These are phyloP conservation scores for Pseudoneurospora amorphoporcata DNA, from an alignment of 495 filamentous ascomycete genomes.

Conservation along the genomic window DNA sequence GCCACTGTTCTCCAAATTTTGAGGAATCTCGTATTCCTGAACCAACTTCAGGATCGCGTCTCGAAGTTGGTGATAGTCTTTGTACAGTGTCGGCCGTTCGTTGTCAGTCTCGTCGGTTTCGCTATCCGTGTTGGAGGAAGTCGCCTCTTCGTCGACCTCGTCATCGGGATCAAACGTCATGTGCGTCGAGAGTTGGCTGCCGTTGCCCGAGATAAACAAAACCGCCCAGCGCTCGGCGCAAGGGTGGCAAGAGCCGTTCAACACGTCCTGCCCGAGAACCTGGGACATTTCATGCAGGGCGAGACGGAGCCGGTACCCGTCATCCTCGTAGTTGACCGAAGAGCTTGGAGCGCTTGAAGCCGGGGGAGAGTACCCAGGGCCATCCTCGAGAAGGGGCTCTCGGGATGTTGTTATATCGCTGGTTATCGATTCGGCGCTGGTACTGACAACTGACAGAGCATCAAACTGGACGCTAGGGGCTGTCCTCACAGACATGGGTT, in stretches of 20 bases:
- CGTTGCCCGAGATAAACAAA: slow-evolving; percentile 65
- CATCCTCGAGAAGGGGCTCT: slow-evolving; percentile 51
- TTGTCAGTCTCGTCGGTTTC: slow-evolving; percentile 53
- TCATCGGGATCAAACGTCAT: slow-evolving; percentile 64
- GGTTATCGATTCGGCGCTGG: slow-evolving; percentile 54
- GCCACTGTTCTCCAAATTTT: slow-evolving; percentile 42
- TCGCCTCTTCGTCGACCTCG: slow-evolving; percentile 52
- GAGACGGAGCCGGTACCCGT: slow-evolving; percentile 42
- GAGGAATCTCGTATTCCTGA: slow-evolving; percentile 66
- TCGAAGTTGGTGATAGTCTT: slow-evolving; percentile 74
- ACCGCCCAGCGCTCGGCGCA: slow-evolving; percentile 67
- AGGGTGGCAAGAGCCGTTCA: slow-evolving; percentile 55
- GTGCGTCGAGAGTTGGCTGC: slow-evolving; percentile 54
- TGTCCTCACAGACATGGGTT: slow-evolving; percentile 34
- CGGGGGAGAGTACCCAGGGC: slow-evolving; percentile 33
- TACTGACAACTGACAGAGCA: slow-evolving; percentile 53
- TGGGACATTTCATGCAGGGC: slow-evolving; percentile 58
- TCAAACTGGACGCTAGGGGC: slow-evolving; percentile 37
- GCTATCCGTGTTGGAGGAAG: slow-evolving; percentile 46
- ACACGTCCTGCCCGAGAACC: slow-evolving; percentile 47
- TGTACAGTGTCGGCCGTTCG: slow-evolving; percentile 59
- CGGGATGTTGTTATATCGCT: slow-evolving; percentile 58
- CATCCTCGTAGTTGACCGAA: slow-evolving; percentile 38
- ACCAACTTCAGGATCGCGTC: slow-evolving; percentile 74
- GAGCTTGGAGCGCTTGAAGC: slow-evolving; percentile 23